These are phyloP conservation scores for Coemansia sp. DNA, from an alignment of 192 early-diverging fungal species.

Conservation along the genomic window DNA sequence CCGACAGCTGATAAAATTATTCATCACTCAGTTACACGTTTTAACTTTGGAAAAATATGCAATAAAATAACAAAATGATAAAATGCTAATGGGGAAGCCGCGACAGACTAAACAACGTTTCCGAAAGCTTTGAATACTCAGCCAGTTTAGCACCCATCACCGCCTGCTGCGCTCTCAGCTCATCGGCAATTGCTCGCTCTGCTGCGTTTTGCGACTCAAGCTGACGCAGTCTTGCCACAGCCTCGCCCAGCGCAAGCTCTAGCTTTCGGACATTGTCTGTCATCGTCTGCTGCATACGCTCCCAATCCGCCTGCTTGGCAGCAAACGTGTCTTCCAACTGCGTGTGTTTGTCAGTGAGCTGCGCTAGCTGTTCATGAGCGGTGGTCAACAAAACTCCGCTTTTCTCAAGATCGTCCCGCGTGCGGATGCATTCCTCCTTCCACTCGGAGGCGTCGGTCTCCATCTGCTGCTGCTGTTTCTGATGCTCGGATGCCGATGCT, in stretches of 20 bases:
- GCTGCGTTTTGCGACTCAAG: conserved; percentile 25
- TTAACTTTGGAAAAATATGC: not conserved
- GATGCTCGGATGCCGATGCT: not conserved
- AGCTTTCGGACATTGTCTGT: conserved; percentile 14
- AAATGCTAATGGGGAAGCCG: conserved; percentile 11
- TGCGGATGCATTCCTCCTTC: conserved; percentile 24
- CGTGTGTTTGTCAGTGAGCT: conserved; percentile 7
- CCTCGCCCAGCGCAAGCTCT: conserved; percentile 34
- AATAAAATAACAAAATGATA: not conserved
- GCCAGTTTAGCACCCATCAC: conserved; percentile 22
- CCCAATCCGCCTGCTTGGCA: conserved; percentile 8
- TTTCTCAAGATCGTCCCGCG: conserved; percentile 11
- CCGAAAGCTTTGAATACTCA: conserved; percentile 33
- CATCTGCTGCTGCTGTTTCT: conserved; percentile 1
- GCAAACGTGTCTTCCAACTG: conserved; percentile 3
- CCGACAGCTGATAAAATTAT: too few relatives aligned
- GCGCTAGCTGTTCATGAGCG: conserved; percentile 3
- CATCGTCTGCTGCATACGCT: conserved; percentile 3
- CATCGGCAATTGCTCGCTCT: conserved; percentile 17
- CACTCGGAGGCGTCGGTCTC: conserved; percentile 24
- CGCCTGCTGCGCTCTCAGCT: conserved; percentile 14
- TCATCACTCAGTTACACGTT: too few relatives aligned
- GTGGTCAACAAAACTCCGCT: not conserved
- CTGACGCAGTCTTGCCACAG: conserved; percentile 28
- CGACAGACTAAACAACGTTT: conserved; percentile 21